Base-by-base conservation (phyloP, 768 basidiomycete genomes). In the Galerina sulciceps region DNA sequence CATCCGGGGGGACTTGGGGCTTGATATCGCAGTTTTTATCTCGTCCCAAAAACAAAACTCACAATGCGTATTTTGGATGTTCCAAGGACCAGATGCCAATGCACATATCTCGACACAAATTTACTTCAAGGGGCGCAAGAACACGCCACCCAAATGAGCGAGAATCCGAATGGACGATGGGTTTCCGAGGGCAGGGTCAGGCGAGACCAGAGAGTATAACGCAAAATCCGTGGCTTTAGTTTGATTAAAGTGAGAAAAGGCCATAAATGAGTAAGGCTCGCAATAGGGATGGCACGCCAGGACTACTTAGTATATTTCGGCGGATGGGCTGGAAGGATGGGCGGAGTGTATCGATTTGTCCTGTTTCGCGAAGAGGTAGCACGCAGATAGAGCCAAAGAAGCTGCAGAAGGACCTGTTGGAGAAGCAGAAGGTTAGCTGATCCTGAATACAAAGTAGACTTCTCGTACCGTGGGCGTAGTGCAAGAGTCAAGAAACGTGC, bases 51-150 rank as follows among this genome's bases (percentile, higher is more conserved):
- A 37, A 50, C 15, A 55, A 38, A 35, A 79, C 87, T 75, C 73
- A 93, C 92, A 94, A 81, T 10, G 91, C 85, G 68, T 92, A 94
- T 45, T 87, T 85, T 23, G 86, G 85, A 67, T 90, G 87, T 49
- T 90, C 84, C 3, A 93, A 79, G 53, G 89, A 82, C 85, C 88
- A 93, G 67, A 91, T 81, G 36, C 80, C 89, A 62, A 93, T 83
- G 70, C 92, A 94, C 92, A 93, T 93, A 44, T 65, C 59, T 54
- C 37, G 46, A 44, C 22, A 26, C 36, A 40, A 58, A 57, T 55
- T 50, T 55, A 55, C 45, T 58, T 45, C 23, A 55, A 57, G 56
- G 43, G 59, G 23, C 40, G 42, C 34, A 45, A 49, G 6, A 47
- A 36, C 38, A 60, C 58, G 62, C 62, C 59, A 65, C 62, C 62